Conservation (phyloP, 2,329 filamentous ascomycete genomes). For the Aspergillus piperis region DNA sequence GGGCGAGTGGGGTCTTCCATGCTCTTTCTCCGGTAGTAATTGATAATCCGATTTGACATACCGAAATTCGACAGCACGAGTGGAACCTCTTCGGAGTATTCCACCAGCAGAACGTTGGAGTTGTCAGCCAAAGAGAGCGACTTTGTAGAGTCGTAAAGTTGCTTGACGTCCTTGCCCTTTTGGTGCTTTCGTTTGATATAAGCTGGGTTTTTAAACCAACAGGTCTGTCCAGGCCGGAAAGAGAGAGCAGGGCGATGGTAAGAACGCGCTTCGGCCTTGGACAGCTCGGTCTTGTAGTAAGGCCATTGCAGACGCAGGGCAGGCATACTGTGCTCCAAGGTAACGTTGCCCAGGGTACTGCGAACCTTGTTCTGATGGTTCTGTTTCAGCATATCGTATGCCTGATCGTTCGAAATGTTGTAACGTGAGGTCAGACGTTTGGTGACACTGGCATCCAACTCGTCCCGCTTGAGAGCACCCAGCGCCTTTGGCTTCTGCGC, state of each 20-base stretch:
- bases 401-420: slow-evolving; percentile 94
- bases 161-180: slow-evolving; percentile 74
- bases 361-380: slow-evolving; percentile 96
- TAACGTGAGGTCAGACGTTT: slow-evolving; percentile 78
- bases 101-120: slow-evolving; percentile 80
- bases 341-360: slow-evolving; percentile 84
- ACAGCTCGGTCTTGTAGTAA: slow-evolving; percentile 87
- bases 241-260: slow-evolving; percentile 81
- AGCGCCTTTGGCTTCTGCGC: slow-evolving; percentile 53
- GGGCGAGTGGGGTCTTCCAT: slow-evolving; percentile 73
- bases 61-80: slow-evolving; percentile 93
- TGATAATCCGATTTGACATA: slow-evolving; percentile 94
- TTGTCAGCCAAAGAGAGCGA: slow-evolving; percentile 88
- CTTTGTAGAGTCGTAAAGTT: slow-evolving; percentile 76
- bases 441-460: slow-evolving; percentile 69
- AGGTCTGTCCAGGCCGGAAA: slow-evolving; percentile 68
- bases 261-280: slow-evolving; percentile 70
- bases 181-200: slow-evolving; percentile 78
- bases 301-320: slow-evolving; percentile 90
- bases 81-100: slow-evolving; percentile 94
- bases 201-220: slow-evolving; percentile 72
- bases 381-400: slow-evolving; percentile 93
- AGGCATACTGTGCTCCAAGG: slow-evolving; percentile 92
- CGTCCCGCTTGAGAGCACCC: slow-evolving; percentile 47
- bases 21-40: slow-evolving; percentile 90